These are phyloP conservation scores for Pseudomonodictys pantanalensis DNA, from an alignment of 495 filamentous ascomycete species.

Conservation along the genomic window DNA sequence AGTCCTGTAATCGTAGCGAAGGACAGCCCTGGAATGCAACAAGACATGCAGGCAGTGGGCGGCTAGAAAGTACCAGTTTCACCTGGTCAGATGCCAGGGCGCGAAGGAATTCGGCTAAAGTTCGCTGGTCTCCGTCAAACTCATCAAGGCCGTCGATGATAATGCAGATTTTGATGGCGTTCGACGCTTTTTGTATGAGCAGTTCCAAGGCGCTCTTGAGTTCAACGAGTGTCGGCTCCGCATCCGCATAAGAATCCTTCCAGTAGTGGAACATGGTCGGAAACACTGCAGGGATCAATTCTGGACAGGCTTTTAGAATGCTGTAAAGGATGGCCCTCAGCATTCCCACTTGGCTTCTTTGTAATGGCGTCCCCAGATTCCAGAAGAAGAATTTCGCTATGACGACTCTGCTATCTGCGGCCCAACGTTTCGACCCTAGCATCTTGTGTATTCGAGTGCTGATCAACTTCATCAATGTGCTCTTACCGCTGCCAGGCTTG, in stretches of 20 bases:
- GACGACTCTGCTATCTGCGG: slow-evolving; percentile 20
- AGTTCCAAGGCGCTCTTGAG: slow-evolving; percentile 1
- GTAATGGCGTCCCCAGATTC: slow-evolving; percentile 42
- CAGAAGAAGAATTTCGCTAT: slow-evolving; percentile 46
- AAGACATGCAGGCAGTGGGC: not conserved
- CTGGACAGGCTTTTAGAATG: not conserved
- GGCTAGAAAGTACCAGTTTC: slow-evolving; percentile 2
- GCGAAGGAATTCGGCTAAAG: not conserved
- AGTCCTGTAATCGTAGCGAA: not conserved
- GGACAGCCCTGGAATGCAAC: not conserved
- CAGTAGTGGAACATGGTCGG: not conserved
- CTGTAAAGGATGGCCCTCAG: slow-evolving; percentile 39
- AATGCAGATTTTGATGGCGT: not conserved
- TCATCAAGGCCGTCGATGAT: slow-evolving; percentile 6
- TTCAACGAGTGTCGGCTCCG: not conserved
- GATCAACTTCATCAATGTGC: slow-evolving; percentile 20
- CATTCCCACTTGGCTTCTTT: slow-evolving; percentile 46
- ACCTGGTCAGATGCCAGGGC: not conserved
- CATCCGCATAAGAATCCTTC: not conserved
- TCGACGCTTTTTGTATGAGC: not conserved
- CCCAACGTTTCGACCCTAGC: not conserved
- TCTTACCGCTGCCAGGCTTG: slow-evolving; percentile 17
- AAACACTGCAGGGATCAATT: not conserved
- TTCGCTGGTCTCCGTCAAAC: not conserved
- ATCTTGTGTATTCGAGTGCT: not conserved